Conservation (phyloP, 306 rosid genomes). For the Pyrus pyrifolia region DNA sequence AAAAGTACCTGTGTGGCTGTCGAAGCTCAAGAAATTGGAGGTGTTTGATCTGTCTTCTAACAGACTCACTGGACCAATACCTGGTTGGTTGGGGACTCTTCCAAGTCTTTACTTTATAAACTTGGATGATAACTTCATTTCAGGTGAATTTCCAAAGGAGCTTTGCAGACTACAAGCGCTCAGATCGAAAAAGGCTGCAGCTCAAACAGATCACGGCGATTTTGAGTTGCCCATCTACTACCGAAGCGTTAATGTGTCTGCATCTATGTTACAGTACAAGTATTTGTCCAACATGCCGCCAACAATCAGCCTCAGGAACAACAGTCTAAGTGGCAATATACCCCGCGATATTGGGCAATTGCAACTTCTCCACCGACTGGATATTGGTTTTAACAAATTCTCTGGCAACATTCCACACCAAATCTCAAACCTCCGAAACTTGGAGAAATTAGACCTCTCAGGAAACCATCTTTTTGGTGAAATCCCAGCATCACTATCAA, state of each 20-base stretch:
- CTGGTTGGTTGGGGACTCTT: neutral
- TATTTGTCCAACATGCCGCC: neutral
- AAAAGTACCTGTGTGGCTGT: neutral
- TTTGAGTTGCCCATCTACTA: neutral
- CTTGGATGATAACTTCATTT: neutral
- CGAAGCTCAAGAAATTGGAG: neutral
- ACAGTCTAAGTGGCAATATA: neutral
- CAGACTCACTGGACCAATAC: neutral
- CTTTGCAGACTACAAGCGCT: neutral
- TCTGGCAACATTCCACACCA: neutral
- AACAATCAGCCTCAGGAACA: neutral
- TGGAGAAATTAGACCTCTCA: neutral
- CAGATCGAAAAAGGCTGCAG: neutral
- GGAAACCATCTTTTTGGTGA: neutral
- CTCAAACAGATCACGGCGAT: neutral
- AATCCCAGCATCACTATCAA: neutral
- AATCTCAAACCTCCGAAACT: neutral
- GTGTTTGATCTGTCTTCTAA: neutral
- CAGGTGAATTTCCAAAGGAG: conserved; percentile 5
- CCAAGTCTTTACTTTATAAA: neutral
- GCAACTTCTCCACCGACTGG: neutral
- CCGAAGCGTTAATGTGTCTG: neutral
- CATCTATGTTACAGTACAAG: neutral
- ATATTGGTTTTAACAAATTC: neutral
- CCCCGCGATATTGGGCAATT: neutral